Conservation (phyloP, 164 flowering plant species). For the Stephania japonica region DNA sequence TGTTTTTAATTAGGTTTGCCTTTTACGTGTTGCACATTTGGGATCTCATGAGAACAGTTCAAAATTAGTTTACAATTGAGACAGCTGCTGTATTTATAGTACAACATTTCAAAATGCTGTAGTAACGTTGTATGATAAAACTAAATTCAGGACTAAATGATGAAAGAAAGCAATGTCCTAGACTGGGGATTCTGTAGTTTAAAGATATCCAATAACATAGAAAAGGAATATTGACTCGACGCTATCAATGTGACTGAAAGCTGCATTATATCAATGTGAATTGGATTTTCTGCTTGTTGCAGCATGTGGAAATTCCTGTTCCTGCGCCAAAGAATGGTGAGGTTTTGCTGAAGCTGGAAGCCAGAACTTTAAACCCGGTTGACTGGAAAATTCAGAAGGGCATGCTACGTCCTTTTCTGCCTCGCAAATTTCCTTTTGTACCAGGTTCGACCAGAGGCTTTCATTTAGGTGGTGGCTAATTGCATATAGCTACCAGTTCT, state of each 20-base stretch:
- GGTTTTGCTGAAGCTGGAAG: constrained; percentile 60
- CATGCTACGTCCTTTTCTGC: constrained; percentile 37
- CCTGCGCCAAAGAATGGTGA: constrained; percentile 54
- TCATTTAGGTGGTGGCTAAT: background rate
- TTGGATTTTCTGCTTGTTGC: constrained; percentile 14
- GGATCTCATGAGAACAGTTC: too few relatives aligned
- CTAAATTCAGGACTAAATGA: too few relatives aligned
- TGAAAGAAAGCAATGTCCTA: too few relatives aligned
- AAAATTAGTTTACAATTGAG: background rate
- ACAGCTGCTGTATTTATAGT: background rate
- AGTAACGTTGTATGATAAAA: too few relatives aligned
- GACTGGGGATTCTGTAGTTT: background rate
- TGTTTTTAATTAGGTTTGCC: too few relatives aligned
- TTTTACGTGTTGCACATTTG: too few relatives aligned
- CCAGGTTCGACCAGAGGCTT: constrained; percentile 35
- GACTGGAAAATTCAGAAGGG: constrained; percentile 74
- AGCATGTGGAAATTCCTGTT: constrained; percentile 68
- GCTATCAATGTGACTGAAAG: background rate
- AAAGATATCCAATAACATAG: background rate
- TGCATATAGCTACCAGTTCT: background rate
- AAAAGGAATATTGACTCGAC: background rate
- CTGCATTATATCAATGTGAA: background rate
- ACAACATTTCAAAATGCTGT: too few relatives aligned
- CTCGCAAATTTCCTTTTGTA: constrained; percentile 53
- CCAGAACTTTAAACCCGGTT: constrained; percentile 52